Conservation (phyloP, 768 basidiomycete genomes). For the Mycena alexandri region DNA sequence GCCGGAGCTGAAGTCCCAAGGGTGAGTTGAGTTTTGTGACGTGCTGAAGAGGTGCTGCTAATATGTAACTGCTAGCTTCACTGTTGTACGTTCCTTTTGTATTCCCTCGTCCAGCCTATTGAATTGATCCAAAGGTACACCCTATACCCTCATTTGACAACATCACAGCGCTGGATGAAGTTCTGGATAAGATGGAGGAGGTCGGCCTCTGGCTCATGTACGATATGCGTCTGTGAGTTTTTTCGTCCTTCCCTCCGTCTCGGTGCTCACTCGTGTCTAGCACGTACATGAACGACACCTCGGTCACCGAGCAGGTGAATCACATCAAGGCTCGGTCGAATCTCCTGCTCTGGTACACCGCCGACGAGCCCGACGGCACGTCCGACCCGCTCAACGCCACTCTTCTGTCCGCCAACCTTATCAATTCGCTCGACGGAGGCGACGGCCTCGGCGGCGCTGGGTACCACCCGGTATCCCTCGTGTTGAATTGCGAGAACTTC, state of each 20-base stretch:
- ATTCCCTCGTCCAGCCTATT: constrained; percentile 33
- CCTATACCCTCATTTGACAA: constrained; percentile 77
- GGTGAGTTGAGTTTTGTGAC: constrained; percentile 54
- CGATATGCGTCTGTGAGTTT: constrained; percentile 75
- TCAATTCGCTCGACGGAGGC: constrained; percentile 68
- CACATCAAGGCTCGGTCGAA: constrained; percentile 75
- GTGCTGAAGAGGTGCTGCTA: not conserved
- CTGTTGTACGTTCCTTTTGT: constrained; percentile 50
- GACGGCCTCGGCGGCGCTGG: constrained; percentile 62
- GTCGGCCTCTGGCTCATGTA: constrained; percentile 83
- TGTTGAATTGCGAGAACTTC: constrained; percentile 77
- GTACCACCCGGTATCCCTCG: constrained; percentile 76
- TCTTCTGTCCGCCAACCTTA: constrained; percentile 62
- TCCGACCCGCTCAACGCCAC: constrained; percentile 76
- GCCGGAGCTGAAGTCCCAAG: constrained; percentile 66
- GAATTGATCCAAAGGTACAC: constrained; percentile 63
- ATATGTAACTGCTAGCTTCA: constrained; percentile 47
- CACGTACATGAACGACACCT: constrained; percentile 73
- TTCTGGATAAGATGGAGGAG: constrained; percentile 80
- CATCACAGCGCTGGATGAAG: constrained; percentile 65
- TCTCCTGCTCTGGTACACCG: constrained; percentile 78
- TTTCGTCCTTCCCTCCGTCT: constrained; percentile 6
- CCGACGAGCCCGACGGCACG: constrained; percentile 73
- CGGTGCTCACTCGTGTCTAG: constrained; percentile 44
- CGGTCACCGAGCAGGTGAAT: constrained; percentile 77